These are phyloP conservation scores for Wickerhamiella pararugosa DNA, from an alignment of 1,139 yeast species.

Conservation along the genomic window DNA sequence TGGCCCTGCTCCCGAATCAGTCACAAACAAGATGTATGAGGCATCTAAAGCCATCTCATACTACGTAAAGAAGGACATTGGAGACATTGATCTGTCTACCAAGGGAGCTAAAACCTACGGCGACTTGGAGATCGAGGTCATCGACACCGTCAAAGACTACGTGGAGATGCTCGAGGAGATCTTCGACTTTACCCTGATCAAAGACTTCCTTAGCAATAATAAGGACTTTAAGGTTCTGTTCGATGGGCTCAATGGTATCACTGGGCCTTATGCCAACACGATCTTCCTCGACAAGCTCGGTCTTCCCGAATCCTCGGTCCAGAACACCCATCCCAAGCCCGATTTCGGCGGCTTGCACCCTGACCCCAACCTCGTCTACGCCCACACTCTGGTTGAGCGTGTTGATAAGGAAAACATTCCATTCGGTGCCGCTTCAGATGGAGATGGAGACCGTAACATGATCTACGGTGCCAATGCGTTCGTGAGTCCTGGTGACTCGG, in stretches of 20 bases:
- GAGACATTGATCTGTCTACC: constrained; percentile 42
- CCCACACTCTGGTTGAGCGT: constrained; percentile 66
- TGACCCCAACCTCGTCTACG: constrained; percentile 94
- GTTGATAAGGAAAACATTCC: constrained; percentile 72
- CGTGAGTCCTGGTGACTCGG: constrained; percentile 97
- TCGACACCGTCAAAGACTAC: constrained; percentile 70
- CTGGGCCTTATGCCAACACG: constrained; percentile 89
- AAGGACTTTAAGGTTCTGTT: constrained; percentile 59
- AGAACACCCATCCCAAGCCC: constrained; percentile 62
- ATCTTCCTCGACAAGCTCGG: constrained; percentile 79
- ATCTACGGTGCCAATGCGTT: constrained; percentile 91
- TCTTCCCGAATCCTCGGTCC: constrained; percentile 51
- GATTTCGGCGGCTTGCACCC: constrained; percentile 98
- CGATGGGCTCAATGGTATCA: constrained; percentile 88
- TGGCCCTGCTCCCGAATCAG: constrained; percentile 97
- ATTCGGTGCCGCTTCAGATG: constrained; percentile 97
- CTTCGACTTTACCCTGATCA: constrained; percentile 77
- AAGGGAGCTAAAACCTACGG: constrained; percentile 38
- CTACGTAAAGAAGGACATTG: constrained; percentile 46
- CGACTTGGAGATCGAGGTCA: constrained; percentile 54
- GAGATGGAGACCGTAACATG: constrained; percentile 99
- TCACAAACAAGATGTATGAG: constrained; percentile 75
- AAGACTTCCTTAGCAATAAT: constrained; percentile 43
- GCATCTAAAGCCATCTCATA: constrained; percentile 42
- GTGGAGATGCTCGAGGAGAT: constrained; percentile 66